Base-by-base conservation (phyloP, 2,329 filamentous ascomycete genomes). In the Macroventuria anomochaeta region DNA sequence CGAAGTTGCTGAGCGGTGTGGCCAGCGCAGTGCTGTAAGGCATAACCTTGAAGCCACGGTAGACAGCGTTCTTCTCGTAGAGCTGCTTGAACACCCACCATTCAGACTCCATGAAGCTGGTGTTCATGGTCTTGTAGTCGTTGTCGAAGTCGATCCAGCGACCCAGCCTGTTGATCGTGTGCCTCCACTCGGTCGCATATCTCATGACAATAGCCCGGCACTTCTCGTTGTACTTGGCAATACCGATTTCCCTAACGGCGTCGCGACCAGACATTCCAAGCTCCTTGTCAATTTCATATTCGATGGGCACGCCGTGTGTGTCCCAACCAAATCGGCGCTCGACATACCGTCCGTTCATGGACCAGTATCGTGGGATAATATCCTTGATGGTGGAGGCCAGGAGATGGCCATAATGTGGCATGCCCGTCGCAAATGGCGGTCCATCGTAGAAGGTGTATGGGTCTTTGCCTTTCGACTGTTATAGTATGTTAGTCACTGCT, bases 71-170 rank as follows among this genome's bases (percentile, higher is more conserved):
- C 77, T 96, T 96, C 65, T 96, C 90, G 73, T 91, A 96, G 20
- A 97, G 82, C 72, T 93, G 86, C 80, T 95, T 96, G 81, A 96
- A 96, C 15, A 95, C 89, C 93, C 93, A 97, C 93, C 93, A 97
- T 61, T 90, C 86, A 0, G 89, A 89, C 79, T 97, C 93, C 93
- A 97, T 97, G 78, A 96, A 97, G 17, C 81, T 87, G n/a, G 88
- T 83, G 74, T 97, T 89, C 91, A 97, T 96, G 29, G 91, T 96
- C 85, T 96, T 96, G 81, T 96, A 97, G 74, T 97, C 91, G 67
- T 96, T 95, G 76, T 97, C 93, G 66, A 97, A 97, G 76, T 97
- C 93, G 67, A 97, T 95, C 93, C 93, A 97, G 53, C 93, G 88
- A 51, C 93, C 93, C 33, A 97, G 78, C 57, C 93, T 83, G 70